phyloP scores from a whole-genome alignment of 2,329 filamentous ascomycete species.

The Magnaporthiopsis poae region DNA sequence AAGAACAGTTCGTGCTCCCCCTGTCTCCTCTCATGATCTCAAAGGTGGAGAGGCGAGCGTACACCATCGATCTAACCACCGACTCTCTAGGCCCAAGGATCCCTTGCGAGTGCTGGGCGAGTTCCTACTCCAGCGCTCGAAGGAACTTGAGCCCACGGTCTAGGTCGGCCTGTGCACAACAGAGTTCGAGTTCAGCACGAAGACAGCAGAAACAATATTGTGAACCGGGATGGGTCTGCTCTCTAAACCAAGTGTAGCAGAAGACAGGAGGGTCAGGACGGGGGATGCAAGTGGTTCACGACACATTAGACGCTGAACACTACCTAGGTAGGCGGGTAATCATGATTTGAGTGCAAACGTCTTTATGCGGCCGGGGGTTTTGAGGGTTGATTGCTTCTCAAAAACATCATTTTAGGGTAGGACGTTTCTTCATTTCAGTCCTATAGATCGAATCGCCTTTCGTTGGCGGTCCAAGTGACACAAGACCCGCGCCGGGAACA shows the following conservation, averaged over 20 bases:
- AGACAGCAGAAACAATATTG: not conserved
- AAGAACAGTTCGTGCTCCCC: constrained; percentile 51
- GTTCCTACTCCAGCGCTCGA: constrained; percentile 58
- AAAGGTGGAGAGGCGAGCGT: constrained; percentile 5
- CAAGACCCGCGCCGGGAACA: not conserved
- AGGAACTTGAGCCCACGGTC: constrained; percentile 44
- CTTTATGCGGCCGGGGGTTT: not conserved
- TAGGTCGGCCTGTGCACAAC: not conserved
- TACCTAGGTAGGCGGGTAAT: not conserved
- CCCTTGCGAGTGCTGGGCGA: constrained; percentile 61
- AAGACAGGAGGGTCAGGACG: not conserved
- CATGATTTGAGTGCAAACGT: not conserved
- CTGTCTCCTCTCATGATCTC: not conserved
- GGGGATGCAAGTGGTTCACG: not conserved
- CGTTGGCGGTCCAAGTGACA: not conserved
- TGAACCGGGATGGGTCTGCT: too few relatives aligned
- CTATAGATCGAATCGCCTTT: not conserved
- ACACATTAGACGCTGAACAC: not conserved
- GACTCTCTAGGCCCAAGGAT: constrained; percentile 46
- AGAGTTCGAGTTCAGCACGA: not conserved
- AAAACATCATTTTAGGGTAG: not conserved
- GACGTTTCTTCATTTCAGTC: not conserved
- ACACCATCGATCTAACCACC: not conserved
- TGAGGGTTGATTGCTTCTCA: not conserved
- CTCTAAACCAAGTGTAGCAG: not conserved